Conservation (phyloP, 441 rosid species). For the Lagerstroemia fauriei region DNA sequence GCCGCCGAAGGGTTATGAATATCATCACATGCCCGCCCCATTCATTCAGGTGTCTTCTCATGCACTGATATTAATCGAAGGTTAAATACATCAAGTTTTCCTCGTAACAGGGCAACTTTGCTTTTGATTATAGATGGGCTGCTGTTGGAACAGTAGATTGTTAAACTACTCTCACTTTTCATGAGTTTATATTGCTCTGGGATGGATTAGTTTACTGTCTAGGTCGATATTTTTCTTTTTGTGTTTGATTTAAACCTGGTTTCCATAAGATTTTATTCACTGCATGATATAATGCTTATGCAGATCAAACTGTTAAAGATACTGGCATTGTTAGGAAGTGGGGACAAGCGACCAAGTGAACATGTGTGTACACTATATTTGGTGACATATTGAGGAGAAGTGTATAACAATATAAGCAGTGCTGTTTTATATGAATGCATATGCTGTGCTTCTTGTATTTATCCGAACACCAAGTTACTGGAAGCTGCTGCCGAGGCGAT, state of each 20-base stretch:
- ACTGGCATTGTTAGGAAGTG: slow-evolving; percentile 84
- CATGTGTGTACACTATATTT: slow-evolving; percentile 88
- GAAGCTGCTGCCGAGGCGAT: slow-evolving; percentile 86
- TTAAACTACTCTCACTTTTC: too few species aligned
- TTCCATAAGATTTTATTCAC: too few species aligned
- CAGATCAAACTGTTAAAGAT: slow-evolving; percentile 94
- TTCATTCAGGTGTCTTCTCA: slow-evolving; percentile 69
- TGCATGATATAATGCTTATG: slow-evolving; percentile 61
- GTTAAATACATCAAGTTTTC: background rate
- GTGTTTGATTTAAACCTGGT: background rate
- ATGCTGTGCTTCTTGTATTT: slow-evolving; percentile 81
- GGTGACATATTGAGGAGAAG: slow-evolving; percentile 88
- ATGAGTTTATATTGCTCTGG: too few species aligned
- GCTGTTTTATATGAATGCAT: slow-evolving; percentile 85
- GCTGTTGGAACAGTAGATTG: too few species aligned
- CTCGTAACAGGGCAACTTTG: background rate
- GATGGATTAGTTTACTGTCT: background rate
- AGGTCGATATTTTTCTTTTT: slow-evolving; percentile 11
- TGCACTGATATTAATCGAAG: background rate
- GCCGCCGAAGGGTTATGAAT: slow-evolving; percentile 88
- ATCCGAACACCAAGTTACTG: slow-evolving; percentile 76
- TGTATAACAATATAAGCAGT: slow-evolving; percentile 92
- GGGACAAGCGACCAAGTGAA: slow-evolving; percentile 92
- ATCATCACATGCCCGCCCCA: slow-evolving; percentile 95
- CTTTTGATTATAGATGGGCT: too few species aligned